These are phyloP conservation scores for Priceomyces melissophilus DNA, from an alignment of 805 yeast species.

Conservation along the genomic window DNA sequence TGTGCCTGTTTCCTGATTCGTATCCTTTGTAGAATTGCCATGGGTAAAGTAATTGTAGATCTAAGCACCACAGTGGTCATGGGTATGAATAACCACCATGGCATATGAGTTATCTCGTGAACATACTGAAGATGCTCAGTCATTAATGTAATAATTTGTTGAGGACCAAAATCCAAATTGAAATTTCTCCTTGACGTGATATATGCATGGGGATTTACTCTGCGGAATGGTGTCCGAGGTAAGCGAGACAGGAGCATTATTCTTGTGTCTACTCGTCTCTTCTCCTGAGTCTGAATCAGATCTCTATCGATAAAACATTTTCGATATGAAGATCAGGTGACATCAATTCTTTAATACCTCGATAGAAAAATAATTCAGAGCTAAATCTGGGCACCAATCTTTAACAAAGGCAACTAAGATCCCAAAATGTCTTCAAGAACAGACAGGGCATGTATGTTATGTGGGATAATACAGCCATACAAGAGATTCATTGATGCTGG, in stretches of 20 bases:
- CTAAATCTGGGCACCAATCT: too few species aligned
- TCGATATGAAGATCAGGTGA: too few species aligned
- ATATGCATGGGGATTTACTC: not conserved
- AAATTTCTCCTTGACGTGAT: constrained; percentile 13
- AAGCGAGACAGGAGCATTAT: too few species aligned
- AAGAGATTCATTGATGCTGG: constrained; percentile 74
- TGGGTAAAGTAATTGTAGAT: constrained; percentile 66
- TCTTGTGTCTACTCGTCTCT: too few species aligned
- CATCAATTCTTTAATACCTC: too few species aligned
- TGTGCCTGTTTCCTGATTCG: constrained; percentile 68
- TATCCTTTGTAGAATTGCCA: constrained; percentile 69
- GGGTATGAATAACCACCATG: constrained; percentile 86
- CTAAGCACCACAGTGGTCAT: constrained; percentile 64
- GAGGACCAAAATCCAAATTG: constrained; percentile 25
- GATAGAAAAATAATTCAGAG: too few species aligned
- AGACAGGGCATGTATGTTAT: constrained; percentile 95
- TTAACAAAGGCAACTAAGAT: too few species aligned
- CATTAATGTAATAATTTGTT: constrained; percentile 25
- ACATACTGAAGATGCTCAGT: constrained; percentile 42
- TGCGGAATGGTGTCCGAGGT: too few species aligned
- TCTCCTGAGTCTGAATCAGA: too few species aligned
- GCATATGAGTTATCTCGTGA: constrained; percentile 59
- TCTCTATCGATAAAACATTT: too few species aligned
- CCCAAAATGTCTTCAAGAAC: constrained; percentile 49
- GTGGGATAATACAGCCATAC: constrained; percentile 86